Evolutionary conservation across 1,284 basidiomycete genomes (phyloP).

Genomic region (Leccinum fallax): DNA sequence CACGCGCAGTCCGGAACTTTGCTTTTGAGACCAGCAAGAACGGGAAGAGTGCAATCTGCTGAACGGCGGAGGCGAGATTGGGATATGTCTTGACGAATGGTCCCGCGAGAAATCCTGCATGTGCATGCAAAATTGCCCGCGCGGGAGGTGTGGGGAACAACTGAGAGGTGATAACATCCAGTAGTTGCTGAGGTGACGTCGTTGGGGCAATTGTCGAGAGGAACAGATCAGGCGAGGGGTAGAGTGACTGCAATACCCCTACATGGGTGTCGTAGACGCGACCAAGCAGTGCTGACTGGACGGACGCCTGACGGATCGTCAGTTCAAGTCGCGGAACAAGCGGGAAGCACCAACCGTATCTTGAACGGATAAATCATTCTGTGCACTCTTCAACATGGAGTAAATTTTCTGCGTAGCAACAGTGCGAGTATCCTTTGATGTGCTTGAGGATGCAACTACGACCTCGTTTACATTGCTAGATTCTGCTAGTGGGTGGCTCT

Average conservation of each 20-base stretch:
- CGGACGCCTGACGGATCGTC: conserved; percentile 42
- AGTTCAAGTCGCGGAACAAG: neutral
- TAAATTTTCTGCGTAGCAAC: conserved; percentile 56
- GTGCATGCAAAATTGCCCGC: conserved; percentile 55
- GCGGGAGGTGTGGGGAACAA: conserved; percentile 49
- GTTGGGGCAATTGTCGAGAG: conserved; percentile 41
- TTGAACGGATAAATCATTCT: conserved; percentile 26
- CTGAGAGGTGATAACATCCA: conserved; percentile 51
- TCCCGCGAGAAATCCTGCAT: conserved; percentile 63
- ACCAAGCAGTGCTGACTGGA: conserved; percentile 56
- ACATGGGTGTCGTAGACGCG: conserved; percentile 67
- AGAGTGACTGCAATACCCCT: conserved; percentile 67
- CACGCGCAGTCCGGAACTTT: conserved; percentile 59
- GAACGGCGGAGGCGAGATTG: conserved; percentile 45
- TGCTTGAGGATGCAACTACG: conserved; percentile 56
- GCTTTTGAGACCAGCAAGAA: conserved; percentile 74
- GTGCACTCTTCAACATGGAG: conserved; percentile 33
- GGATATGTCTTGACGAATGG: conserved; percentile 46
- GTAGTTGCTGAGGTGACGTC: conserved; percentile 41
- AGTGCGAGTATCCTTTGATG: conserved; percentile 50
- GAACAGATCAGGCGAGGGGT: conserved; percentile 50
- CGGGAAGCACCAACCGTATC: conserved; percentile 35
- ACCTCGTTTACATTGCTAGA: conserved; percentile 42
- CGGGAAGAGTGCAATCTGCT: conserved; percentile 69
- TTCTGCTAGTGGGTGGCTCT: conserved; percentile 36